Conservation (phyloP, 2,329 filamentous ascomycete species). For the Aspergillus aculeatus region DNA sequence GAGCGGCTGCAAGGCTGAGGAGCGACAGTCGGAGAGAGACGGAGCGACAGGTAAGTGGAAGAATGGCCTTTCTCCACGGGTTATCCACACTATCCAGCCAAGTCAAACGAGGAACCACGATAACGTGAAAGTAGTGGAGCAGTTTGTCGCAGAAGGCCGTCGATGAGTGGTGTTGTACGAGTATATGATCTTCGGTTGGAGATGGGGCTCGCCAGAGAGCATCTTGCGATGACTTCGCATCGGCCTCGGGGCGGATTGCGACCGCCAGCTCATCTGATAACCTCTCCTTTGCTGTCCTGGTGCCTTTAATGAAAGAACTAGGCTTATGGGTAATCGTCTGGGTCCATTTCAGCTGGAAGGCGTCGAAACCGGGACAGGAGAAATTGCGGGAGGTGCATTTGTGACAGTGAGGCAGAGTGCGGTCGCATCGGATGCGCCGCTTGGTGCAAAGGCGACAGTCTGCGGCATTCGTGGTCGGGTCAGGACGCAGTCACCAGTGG, state of each 20-base stretch:
- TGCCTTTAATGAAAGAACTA: conserved; percentile 6
- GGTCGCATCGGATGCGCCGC: conserved; percentile 39
- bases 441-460: conserved; percentile 38
- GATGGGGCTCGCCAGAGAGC: not conserved
- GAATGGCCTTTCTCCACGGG: conserved; percentile 25
- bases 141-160: conserved; percentile 14
- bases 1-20: conserved; percentile 21
- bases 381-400: conserved; percentile 38
- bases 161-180: not conserved
- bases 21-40: conserved; percentile 21
- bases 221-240: not conserved
- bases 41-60: conserved; percentile 22
- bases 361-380: conserved; percentile 35
- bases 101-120: conserved; percentile 21
- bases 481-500: not conserved
- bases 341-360: conserved; percentile 32
- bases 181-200: not conserved
- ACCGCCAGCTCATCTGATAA: not conserved
- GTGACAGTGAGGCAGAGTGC: conserved; percentile 34
- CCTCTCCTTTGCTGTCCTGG: not conserved
- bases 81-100: conserved; percentile 26
- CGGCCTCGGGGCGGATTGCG: not conserved
- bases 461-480: conserved; percentile 8
- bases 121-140: conserved; percentile 21
- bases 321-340: conserved; percentile 25